Evolutionary conservation across 805 yeast genomes (phyloP).

Genomic region (Soucietia sequanensis): DNA sequence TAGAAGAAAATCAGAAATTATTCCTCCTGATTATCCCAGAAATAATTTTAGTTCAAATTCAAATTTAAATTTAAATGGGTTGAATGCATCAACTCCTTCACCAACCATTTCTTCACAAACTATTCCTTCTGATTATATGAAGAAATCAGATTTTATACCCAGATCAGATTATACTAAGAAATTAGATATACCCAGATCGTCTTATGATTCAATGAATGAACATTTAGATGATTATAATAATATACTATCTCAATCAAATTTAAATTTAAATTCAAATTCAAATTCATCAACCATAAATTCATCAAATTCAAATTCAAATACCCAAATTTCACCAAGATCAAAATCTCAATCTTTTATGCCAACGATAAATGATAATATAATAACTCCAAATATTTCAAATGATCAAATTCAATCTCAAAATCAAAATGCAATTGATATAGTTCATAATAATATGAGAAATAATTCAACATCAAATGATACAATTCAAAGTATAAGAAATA

Average conservation of each 20-base stretch:
- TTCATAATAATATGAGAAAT: too few species aligned
- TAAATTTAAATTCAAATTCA: neutral
- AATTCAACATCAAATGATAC: neutral
- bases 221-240: neutral
- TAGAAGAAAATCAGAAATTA: slow-evolving; percentile 18
- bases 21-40: slow-evolving; percentile 15
- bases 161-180: too few species aligned
- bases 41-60: neutral
- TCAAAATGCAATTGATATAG: neutral
- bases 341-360: too few species aligned
- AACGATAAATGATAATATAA: too few species aligned
- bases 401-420: neutral
- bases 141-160: neutral
- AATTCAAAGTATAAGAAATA: neutral
- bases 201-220: neutral
- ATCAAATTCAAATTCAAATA: neutral
- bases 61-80: too few species aligned
- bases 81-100: neutral
- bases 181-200: neutral
- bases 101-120: neutral
- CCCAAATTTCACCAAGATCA: too few species aligned
- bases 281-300: too few species aligned
- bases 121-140: too few species aligned
- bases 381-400: neutral
- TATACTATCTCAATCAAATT: neutral